Percentiles rank a stretch among this genome's conserved stretches.
These are phyloP conservation scores for Russula lepida DNA, from an alignment of 768 basidiomycete species.

Conservation along the genomic window DNA sequence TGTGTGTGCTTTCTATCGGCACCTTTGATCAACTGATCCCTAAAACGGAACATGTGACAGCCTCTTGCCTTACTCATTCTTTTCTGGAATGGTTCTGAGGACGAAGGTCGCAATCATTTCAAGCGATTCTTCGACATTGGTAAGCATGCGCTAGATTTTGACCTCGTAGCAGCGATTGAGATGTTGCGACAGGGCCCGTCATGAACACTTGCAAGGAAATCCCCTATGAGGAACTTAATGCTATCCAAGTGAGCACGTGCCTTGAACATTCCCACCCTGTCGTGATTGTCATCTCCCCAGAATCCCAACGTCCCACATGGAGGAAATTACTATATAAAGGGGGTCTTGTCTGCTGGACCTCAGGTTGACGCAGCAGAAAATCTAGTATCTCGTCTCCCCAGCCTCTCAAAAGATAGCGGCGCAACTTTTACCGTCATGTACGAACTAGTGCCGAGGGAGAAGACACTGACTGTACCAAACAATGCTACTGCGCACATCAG, in stretches of 20 bases:
- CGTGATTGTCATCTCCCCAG: background rate
- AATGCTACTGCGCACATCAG: constrained; percentile 18
- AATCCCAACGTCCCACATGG: constrained; percentile 11
- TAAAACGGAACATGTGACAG: constrained; percentile 5
- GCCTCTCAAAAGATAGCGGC: background rate
- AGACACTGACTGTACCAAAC: constrained; percentile 15
- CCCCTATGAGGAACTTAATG: constrained; percentile 19
- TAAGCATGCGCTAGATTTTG: background rate
- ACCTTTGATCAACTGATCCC: background rate
- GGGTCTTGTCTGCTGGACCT: constrained; percentile 4
- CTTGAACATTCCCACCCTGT: background rate
- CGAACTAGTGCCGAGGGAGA: constrained; percentile 13
- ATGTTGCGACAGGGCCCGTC: constrained; percentile 16
- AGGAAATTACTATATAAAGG: constrained; percentile 14
- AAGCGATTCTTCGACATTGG: constrained; percentile 24
- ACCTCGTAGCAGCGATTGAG: background rate
- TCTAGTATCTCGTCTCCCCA: background rate
- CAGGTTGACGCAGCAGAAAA: background rate
- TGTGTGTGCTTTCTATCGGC: background rate
- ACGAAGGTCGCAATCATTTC: constrained; percentile 22
- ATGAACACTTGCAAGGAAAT: constrained; percentile 20
- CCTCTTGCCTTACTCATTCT: constrained; percentile 15
- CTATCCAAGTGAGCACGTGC: constrained; percentile 10
- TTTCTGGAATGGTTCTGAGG: constrained; percentile 25
- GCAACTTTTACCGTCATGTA: background rate